Evolutionary conservation across 2,329 filamentous ascomycete genomes (phyloP).

Genomic region (Pyrenophora teres): DNA sequence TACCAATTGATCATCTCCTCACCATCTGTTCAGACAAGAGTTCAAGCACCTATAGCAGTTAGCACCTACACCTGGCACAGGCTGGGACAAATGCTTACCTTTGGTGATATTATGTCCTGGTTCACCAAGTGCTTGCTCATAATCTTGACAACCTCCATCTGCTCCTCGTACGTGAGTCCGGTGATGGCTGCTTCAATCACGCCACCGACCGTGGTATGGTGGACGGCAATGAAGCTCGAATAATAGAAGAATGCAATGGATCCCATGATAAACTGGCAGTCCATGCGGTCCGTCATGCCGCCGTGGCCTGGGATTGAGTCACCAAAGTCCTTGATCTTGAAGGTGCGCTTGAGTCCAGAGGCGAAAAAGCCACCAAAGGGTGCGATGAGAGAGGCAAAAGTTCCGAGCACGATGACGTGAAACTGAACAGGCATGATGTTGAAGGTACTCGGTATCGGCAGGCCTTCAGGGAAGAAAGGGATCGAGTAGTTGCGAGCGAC

Average conservation of each 20-base stretch:
- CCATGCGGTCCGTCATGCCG: constrained; percentile 98
- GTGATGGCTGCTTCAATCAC: constrained; percentile 92
- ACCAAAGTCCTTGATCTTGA: constrained; percentile 99
- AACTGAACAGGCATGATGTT: constrained; percentile 87
- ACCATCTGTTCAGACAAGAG: constrained; percentile 29
- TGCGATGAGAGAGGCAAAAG: constrained; percentile 94
- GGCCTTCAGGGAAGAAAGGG: constrained; percentile 51
- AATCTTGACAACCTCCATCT: constrained; percentile 75
- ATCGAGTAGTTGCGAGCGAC: constrained; percentile 74
- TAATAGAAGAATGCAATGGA: constrained; percentile 99
- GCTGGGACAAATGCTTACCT: constrained; percentile 47
- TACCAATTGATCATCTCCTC: constrained; percentile 20
- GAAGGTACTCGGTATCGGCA: constrained; percentile 71
- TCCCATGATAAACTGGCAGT: constrained; percentile 99
- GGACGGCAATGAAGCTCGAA: constrained; percentile 90
- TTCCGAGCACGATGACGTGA: constrained; percentile 86
- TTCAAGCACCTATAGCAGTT: constrained; percentile 29
- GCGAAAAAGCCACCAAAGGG: constrained; percentile 99
- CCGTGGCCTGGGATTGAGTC: constrained; percentile 97
- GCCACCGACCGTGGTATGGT: constrained; percentile 81
- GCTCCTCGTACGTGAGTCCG: constrained; percentile 83
- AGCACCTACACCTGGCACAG: background rate
- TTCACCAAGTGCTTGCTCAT: constrained; percentile 68
- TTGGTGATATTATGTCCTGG: constrained; percentile 61
- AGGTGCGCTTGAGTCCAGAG: constrained; percentile 94